Base-by-base conservation (phyloP, 2,329 filamentous ascomycete species). In the Cytospora mali region DNA sequence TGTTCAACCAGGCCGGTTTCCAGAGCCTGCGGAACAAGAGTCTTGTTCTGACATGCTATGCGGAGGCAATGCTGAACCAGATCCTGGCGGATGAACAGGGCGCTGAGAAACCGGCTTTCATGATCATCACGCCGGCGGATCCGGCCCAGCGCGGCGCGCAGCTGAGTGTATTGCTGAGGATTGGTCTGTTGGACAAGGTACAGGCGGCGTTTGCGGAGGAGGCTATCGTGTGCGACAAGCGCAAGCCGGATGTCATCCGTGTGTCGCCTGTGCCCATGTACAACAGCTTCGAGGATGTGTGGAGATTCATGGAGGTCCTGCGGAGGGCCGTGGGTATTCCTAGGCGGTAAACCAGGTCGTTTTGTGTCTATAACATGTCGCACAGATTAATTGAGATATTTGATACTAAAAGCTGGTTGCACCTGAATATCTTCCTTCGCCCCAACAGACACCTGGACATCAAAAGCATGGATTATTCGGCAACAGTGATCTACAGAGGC, bases 231-330 rank as follows among this genome's bases (percentile, higher is more conserved):
- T 87, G 91, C 42, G 93, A 97, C 72, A 90, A 95, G 81, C 81
- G 93, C 64, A 91, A 91, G 74, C 93, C 93, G 1, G 88, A 93
- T 72, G 93, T 97, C 18, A 88, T 97, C 56, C 81, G 93, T 1
- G 87, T 96, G 1, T 92, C 93, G 2, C 93, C 93, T 1, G 89
- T 90, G 49, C 92, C 93, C 10, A 74, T 97, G 68, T 97, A 96
- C 76, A 94, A 94, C 70, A 86, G 84, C 0, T 96, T 91, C 72
- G 80, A 81, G 64, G 93, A 97, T 67, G 87, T 93, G 7, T 81
- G 76, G 75, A 75, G 68, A 53, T 81, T 80, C 61, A 79, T 82
- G 74, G 73, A 79, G 65, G 72, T 77, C 4, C 58, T 82, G 54
- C 69, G 74, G 42, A 65, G 57, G 29, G 71, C 69, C 1, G 58